Evolutionary conservation across 2,329 filamentous ascomycete species (phyloP).

Genomic region (Allantophomopsis cytisporea): DNA sequence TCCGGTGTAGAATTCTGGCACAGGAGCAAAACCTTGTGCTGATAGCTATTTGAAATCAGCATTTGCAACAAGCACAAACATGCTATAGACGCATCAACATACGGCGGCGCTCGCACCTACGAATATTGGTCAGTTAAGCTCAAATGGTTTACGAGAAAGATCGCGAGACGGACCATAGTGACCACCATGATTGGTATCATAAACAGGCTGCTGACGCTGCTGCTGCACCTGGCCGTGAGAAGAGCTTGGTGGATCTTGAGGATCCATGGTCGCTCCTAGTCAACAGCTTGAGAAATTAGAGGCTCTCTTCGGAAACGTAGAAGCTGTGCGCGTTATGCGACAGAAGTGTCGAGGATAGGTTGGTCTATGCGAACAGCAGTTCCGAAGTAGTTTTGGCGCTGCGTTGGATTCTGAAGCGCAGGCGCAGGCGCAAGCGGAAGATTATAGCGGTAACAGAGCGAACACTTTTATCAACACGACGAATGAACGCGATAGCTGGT

Average conservation of each 20-base stretch:
- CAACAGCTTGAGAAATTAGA: no score
- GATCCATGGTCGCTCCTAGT: conserved; percentile 32
- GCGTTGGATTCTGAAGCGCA: no score
- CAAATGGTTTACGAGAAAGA: conserved; percentile 3
- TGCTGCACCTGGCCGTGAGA: conserved; percentile 41
- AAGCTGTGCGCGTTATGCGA: no score
- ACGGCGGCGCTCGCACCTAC: conserved; percentile 57
- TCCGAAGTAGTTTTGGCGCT: no score
- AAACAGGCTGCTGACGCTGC: conserved; percentile 43
- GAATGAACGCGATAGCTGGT: no score
- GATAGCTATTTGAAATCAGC: conserved; percentile 49
- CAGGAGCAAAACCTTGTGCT: conserved; percentile 76
- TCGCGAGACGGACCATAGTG: conserved; percentile 53
- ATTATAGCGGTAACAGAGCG: no score
- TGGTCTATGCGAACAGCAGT: no score
- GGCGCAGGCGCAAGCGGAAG: no score
- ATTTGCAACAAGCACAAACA: not conserved
- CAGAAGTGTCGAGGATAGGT: no score
- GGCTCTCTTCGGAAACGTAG: no score
- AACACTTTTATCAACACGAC: no score
- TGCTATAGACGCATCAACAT: conserved; percentile 21
- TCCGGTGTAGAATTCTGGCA: conserved; percentile 79
- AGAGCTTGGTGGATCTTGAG: conserved; percentile 34
- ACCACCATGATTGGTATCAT: conserved; percentile 60
- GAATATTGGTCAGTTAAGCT: conserved; percentile 1